Conservation (phyloP, 2,329 filamentous ascomycete genomes). For the Xylariales sp. region DNA sequence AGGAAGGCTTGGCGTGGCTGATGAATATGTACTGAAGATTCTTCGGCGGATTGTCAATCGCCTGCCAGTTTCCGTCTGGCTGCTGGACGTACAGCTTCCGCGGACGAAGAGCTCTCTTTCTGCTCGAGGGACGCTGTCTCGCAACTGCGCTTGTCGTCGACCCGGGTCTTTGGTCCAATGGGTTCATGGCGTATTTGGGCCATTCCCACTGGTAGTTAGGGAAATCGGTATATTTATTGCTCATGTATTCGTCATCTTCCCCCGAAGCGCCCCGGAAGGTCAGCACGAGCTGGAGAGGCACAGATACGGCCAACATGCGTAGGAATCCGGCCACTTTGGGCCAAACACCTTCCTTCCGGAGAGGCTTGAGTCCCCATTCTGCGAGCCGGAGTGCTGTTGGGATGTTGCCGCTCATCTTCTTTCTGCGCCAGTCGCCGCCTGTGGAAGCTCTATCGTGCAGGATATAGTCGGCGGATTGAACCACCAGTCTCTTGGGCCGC, state of each 20-base stretch:
- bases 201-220: constrained; percentile 45
- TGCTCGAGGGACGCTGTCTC: constrained; percentile 21
- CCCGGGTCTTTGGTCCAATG: constrained; percentile 40
- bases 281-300: constrained; percentile 42
- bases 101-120: constrained; percentile 31
- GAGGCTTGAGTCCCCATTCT: constrained; percentile 40
- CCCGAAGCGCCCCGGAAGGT: constrained; percentile 25
- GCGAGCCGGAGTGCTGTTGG: constrained; percentile 39
- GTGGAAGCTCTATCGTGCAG: constrained; percentile 23
- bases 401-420: constrained; percentile 39
- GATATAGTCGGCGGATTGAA: constrained; percentile 41
- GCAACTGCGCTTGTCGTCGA: not conserved
- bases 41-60: constrained; percentile 30
- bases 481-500: constrained; percentile 41
- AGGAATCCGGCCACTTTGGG: constrained; percentile 26
- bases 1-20: constrained; percentile 13
- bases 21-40: constrained; percentile 39
- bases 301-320: constrained; percentile 3
- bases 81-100: constrained; percentile 36
- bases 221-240: constrained; percentile 41
- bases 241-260: constrained; percentile 38
- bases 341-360: constrained; percentile 28
- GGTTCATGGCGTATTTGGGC: constrained; percentile 45
- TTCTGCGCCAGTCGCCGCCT: constrained; percentile 42
- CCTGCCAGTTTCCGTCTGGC: constrained; percentile 27